Evolutionary conservation across 2,329 filamentous ascomycete genomes (phyloP).

Genomic region (Ilyonectria robusta): DNA sequence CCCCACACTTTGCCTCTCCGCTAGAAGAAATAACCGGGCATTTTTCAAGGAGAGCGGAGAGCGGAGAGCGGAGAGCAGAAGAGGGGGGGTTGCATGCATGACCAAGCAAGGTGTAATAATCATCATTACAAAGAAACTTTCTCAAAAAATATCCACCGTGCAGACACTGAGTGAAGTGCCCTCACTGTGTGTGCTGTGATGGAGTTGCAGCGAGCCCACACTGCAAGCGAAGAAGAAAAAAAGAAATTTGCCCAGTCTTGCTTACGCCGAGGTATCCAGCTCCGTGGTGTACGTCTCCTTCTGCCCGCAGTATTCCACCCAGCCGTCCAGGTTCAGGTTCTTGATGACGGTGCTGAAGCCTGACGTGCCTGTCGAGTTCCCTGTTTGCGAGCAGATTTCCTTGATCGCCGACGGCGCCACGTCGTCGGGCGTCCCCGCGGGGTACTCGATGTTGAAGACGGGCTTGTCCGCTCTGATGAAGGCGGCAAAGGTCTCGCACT

Average conservation of each 20-base stretch:
- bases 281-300: background rate
- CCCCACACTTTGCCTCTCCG: background rate
- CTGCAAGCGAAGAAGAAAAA: no score
- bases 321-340: constrained; percentile 73
- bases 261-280: background rate
- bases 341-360: constrained; percentile 77
- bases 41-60: no score
- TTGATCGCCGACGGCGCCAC: constrained; percentile 41
- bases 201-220: no score
- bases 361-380: constrained; percentile 55
- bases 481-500: constrained; percentile 69
- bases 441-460: constrained; percentile 81
- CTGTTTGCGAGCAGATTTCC: constrained; percentile 44
- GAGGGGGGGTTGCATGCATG: no score
- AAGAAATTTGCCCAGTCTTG: no score
- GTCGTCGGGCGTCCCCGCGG: constrained; percentile 58
- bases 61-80: no score
- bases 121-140: no score
- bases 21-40: no score
- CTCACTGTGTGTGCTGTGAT: no score
- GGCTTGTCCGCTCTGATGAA: constrained; percentile 74
- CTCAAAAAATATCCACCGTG: no score
- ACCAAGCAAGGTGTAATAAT: no score
- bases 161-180: no score
- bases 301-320: constrained; percentile 52